phyloP scores from a whole-genome alignment of 2,329 filamentous ascomycete species.

The Magnaporthiopsis incrustans region DNA sequence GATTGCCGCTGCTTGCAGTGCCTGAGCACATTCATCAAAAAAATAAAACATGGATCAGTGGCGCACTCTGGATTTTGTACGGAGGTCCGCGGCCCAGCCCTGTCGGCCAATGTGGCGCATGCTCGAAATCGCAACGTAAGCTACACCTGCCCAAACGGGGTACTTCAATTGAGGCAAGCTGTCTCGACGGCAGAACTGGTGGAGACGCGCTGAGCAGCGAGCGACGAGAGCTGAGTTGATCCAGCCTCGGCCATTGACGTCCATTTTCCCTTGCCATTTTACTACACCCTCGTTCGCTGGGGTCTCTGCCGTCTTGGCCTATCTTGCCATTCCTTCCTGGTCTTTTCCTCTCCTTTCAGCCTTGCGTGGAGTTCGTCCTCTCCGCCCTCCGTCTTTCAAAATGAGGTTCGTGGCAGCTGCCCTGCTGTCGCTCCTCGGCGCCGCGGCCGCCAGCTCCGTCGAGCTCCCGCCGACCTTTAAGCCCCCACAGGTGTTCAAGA shows the following conservation, averaged over 20 bases:
- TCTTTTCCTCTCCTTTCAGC: slow-evolving; percentile 12
- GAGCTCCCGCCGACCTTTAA: slow-evolving; percentile 61
- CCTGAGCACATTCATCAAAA: too few relatives aligned
- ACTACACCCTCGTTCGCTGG: not conserved
- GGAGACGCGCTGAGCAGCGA: not conserved
- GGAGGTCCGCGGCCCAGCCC: too few relatives aligned
- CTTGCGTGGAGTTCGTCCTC: slow-evolving; percentile 8
- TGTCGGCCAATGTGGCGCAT: slow-evolving; percentile 5
- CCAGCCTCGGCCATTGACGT: not conserved
- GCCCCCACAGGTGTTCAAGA: slow-evolving; percentile 87
- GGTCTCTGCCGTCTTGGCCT: not conserved
- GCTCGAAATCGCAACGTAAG: slow-evolving; percentile 8
- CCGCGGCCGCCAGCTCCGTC: slow-evolving; percentile 26
- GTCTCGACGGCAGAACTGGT: slow-evolving; percentile 6
- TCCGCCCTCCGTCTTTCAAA: slow-evolving; percentile 18
- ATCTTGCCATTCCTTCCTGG: slow-evolving; percentile 3
- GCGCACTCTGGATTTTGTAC: too few relatives aligned
- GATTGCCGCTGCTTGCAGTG: too few relatives aligned
- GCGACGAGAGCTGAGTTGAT: not conserved
- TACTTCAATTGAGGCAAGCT: slow-evolving; percentile 8
- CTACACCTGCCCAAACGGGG: slow-evolving; percentile 1
- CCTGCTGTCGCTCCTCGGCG: slow-evolving; percentile 46
- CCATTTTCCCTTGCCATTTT: not conserved
- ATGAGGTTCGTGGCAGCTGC: slow-evolving; percentile 45
- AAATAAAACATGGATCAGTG: too few relatives aligned